These are phyloP conservation scores for Amanita rimosa DNA, from an alignment of 768 basidiomycete genomes.

Conservation along the genomic window DNA sequence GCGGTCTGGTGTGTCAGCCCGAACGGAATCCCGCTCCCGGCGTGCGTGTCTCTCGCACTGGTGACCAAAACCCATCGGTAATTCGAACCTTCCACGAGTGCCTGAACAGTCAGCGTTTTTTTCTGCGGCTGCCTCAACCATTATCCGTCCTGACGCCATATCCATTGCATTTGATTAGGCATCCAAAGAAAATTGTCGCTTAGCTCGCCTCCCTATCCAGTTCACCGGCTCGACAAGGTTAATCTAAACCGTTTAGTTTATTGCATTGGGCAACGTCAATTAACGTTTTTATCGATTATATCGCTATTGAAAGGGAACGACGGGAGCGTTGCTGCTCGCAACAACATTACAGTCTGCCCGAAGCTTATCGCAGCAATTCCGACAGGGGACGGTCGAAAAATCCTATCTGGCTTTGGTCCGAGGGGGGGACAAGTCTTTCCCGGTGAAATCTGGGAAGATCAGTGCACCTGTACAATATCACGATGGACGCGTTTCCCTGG, in stretches of 20 bases:
- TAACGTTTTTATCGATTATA: no score
- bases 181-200: conserved; percentile 21
- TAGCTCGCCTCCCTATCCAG: conserved; percentile 27
- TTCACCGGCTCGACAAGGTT: conserved; percentile 64
- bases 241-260: neutral
- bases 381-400: conserved; percentile 34
- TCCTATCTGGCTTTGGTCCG: conserved; percentile 56
- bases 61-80: no score
- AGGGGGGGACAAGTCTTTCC: conserved; percentile 37
- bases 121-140: neutral
- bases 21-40: conserved; percentile 6
- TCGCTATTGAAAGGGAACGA: conserved; percentile 37
- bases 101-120: neutral
- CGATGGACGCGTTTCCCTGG: conserved; percentile 36
- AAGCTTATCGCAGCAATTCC: conserved; percentile 47
- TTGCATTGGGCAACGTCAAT: neutral
- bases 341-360: conserved; percentile 29
- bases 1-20: conserved; percentile 43
- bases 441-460: conserved; percentile 27
- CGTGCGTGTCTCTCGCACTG: neutral
- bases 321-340: conserved; percentile 50
- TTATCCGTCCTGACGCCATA: neutral
- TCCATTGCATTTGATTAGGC: conserved; percentile 9
- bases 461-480: conserved; percentile 26
- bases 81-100: conserved; percentile 2